phyloP scores from a whole-genome alignment of 1,139 yeast species.

The Kluyveromyces marxianus region DNA sequence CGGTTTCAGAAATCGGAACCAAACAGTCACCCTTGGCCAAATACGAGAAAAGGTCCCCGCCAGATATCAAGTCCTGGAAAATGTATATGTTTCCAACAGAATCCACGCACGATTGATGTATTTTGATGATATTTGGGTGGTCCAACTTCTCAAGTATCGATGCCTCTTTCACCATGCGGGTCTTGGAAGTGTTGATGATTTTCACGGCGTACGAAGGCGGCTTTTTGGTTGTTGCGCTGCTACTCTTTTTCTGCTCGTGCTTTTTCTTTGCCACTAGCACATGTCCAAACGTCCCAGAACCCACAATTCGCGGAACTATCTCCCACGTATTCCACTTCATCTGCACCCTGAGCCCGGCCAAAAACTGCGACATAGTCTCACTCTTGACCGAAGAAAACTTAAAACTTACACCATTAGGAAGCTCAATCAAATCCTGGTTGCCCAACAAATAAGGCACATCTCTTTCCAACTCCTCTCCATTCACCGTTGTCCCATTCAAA shows the following conservation, averaged over 20 bases:
- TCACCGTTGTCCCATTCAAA: constrained; percentile 46
- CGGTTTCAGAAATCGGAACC: constrained; percentile 44
- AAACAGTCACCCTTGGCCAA: constrained; percentile 39
- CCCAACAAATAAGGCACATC: constrained; percentile 35
- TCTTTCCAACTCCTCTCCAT: constrained; percentile 33
- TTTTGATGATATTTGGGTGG: constrained; percentile 42
- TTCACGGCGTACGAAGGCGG: constrained; percentile 42
- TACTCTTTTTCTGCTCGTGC: not conserved
- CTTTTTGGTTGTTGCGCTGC: not conserved
- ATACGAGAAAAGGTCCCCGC: constrained; percentile 63
- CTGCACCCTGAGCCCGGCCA: constrained; percentile 19
- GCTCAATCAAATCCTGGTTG: constrained; percentile 39
- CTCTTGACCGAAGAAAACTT: constrained; percentile 19
- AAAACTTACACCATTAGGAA: constrained; percentile 32
- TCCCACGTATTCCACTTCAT: constrained; percentile 35
- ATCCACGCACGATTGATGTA: constrained; percentile 37
- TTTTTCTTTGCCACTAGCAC: constrained; percentile 30
- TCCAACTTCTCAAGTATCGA: constrained; percentile 33
- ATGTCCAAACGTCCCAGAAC: constrained; percentile 57
- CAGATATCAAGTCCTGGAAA: constrained; percentile 47
- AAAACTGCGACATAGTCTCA: constrained; percentile 10
- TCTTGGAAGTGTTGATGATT: constrained; percentile 34
- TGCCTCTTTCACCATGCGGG: constrained; percentile 36
- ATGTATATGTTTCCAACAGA: constrained; percentile 36
- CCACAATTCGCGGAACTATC: constrained; percentile 39